Evolutionary conservation across 371 early-diverging fungal genomes (phyloP).

Genomic region (Smittium culicis): DNA sequence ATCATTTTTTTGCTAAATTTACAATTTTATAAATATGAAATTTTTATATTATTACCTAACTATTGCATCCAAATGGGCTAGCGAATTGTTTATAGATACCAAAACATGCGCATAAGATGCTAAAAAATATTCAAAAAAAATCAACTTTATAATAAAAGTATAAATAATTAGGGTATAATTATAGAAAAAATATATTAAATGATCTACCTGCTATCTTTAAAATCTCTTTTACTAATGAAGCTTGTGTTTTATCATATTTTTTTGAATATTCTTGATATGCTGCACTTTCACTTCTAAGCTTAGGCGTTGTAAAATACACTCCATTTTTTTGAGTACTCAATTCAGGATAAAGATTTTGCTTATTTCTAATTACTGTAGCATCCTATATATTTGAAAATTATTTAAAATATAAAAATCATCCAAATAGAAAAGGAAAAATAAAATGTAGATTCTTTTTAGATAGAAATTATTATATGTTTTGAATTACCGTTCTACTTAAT

Average conservation of each 20-base stretch:
- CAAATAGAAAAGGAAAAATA: constrained; percentile 6
- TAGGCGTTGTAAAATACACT: constrained; percentile 66
- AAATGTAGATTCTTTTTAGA: constrained; percentile 13
- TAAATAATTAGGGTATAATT: background rate
- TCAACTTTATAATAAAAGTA: background rate
- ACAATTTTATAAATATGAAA: background rate
- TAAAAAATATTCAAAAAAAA: constrained; percentile 3
- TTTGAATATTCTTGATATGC: constrained; percentile 36
- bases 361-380: constrained; percentile 41
- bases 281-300: constrained; percentile 43
- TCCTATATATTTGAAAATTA: constrained; percentile 32
- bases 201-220: constrained; percentile 51
- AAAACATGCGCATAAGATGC: constrained; percentile 70
- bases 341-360: constrained; percentile 60
- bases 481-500: constrained; percentile 44
- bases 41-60: too few species aligned
- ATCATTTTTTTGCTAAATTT: constrained; percentile 14
- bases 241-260: constrained; percentile 54
- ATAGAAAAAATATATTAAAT: constrained; percentile 5
- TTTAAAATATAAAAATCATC: constrained; percentile 2
- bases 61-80: constrained; percentile 79
- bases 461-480: too few species aligned
- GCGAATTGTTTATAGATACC: constrained; percentile 52
- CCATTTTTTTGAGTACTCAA: constrained; percentile 82
- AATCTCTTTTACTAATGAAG: constrained; percentile 65